Evolutionary conservation across 441 rosid genomes (phyloP), one percentile per base, ranked within the genome.

Genomic region (Aquilaria agallochum): DNA sequence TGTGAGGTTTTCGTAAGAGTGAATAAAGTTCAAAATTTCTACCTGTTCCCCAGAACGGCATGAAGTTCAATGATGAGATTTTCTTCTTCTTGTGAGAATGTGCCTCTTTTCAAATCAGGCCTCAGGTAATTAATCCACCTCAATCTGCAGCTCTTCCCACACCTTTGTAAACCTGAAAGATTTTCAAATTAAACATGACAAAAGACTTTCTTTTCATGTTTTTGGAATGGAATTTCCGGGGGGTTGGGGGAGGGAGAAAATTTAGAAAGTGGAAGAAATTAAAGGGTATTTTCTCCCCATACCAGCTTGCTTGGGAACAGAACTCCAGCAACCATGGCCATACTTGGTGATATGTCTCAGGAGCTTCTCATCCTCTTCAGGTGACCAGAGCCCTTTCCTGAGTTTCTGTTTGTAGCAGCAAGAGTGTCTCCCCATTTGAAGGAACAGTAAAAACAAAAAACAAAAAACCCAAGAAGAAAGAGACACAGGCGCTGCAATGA

Each of bases 41-140:
- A 86, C 97, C 91, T 76, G 64, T 90, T 90, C 54, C 97, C 97
- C 42, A 90, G 79, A 66, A 78, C 86, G 0, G 85, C 78, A 68
- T 90, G 97, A 31, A 90, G 93, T 53, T 86, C 93, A 63, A 90
- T 72, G 50, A 88, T 86, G 60, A 78, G 78, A 51, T 71, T 78
- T 79, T 90, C 87, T 78, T 90, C 97, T 32, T 86, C 82, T n/a
- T 74, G 78, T 9, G 97, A 90, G 60, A 88, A 90, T 73, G 89
- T 71, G 69, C 97, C 97, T 77, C 97, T 77, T 68, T 90, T 90
- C 71, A 90, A 83, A 76, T 90, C 97, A 63, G 97, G 97, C 70
- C 97, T 80, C 70, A 90, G 54, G 83, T 90, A 90, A 74, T 90
- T 90, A 63, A 86, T 90, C 97, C 97, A 90, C 63, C 97, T 79